Evolutionary conservation across 2,329 filamentous ascomycete species (phyloP).

Genomic region (Ambrosiella cleistominuta): DNA sequence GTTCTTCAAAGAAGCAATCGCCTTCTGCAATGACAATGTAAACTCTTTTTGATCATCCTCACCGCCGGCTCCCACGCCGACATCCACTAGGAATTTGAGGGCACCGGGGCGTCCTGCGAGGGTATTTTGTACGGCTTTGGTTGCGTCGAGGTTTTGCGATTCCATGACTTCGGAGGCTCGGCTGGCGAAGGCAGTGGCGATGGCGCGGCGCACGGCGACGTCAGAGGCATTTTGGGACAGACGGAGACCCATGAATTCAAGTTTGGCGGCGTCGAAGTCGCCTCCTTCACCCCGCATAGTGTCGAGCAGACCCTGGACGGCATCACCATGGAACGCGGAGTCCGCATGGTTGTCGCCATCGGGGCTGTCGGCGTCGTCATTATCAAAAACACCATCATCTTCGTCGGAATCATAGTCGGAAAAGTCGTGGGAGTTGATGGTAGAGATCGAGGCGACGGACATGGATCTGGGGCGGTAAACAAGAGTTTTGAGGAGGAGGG

Average conservation of each 20-base stretch:
- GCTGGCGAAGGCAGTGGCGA: conserved; percentile 71
- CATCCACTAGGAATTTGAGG: conserved; percentile 37
- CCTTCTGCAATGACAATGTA: conserved; percentile 62
- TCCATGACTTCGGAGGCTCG: conserved; percentile 53
- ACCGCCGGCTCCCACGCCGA: conserved; percentile 46
- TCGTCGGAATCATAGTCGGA: conserved; percentile 45
- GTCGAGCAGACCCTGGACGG: conserved; percentile 71
- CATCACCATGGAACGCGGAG: conserved; percentile 65
- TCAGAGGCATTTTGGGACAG: conserved; percentile 84
- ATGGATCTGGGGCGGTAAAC: conserved; percentile 36
- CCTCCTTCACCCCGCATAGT: conserved; percentile 57
- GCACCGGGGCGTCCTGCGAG: conserved; percentile 38
- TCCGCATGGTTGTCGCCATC: conserved; percentile 48
- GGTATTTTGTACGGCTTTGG: conserved; percentile 45
- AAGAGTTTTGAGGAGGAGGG: conserved; percentile 35
- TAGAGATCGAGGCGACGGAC: conserved; percentile 38
- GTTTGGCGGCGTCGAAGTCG: conserved; percentile 65
- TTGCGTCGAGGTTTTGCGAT: conserved; percentile 35
- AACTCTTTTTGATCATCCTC: conserved; percentile 72
- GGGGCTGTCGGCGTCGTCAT: conserved; percentile 52
- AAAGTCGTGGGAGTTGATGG: conserved; percentile 30
- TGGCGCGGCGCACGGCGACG: conserved; percentile 68
- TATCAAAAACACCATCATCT: conserved; percentile 24
- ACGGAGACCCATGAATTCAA: conserved; percentile 86
- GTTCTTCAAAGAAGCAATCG: conserved; percentile 49